Conservation (phyloP, 768 basidiomycete species). For the Boletus sp. region DNA sequence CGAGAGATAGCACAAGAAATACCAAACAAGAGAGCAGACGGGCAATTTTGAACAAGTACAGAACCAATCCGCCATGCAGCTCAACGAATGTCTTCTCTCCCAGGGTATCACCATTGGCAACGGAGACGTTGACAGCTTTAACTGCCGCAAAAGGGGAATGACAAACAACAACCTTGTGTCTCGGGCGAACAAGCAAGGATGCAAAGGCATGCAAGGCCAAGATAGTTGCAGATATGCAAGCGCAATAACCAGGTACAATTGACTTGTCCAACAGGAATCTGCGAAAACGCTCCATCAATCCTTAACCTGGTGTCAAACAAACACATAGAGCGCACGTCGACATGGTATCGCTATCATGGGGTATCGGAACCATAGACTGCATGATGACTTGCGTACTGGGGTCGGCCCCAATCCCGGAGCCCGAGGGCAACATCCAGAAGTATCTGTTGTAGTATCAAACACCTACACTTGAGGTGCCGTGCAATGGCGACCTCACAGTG, state of each 20-base stretch:
- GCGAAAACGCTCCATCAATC: background rate
- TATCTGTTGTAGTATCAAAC: background rate
- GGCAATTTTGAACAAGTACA: background rate
- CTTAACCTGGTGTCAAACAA: background rate
- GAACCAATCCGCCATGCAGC: background rate
- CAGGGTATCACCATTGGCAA: background rate
- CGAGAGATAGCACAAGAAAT: background rate
- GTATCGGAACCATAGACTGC: background rate
- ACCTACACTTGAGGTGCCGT: background rate
- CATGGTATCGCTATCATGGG: background rate
- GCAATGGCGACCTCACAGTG: background rate
- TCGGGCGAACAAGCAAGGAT: too few relatives aligned
- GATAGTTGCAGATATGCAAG: background rate
- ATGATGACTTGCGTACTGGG: background rate
- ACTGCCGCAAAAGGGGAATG: background rate
- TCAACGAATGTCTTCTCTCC: background rate
- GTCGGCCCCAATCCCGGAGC: background rate
- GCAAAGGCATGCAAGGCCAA: background rate
- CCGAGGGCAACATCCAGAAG: background rate
- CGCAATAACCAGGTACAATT: background rate
- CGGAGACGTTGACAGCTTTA: background rate
- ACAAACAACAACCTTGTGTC: too few relatives aligned
- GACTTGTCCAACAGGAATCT: background rate
- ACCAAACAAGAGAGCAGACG: background rate
- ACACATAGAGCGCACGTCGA: background rate